These are phyloP conservation scores for Aspergillus alliaceus DNA, from an alignment of 2,329 filamentous ascomycete genomes.

Conservation along the genomic window DNA sequence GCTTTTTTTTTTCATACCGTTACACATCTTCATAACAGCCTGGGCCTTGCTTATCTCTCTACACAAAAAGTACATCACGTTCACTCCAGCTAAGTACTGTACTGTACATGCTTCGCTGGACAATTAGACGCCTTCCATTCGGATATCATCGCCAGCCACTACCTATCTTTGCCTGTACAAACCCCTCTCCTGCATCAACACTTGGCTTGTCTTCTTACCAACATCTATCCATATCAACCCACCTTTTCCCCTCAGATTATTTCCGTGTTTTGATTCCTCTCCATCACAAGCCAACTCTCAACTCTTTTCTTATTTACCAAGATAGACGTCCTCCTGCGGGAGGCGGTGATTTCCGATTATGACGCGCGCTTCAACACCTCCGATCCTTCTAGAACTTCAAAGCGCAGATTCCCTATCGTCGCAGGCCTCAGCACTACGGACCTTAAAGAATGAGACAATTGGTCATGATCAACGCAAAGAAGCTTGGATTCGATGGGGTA, in stretches of 20 bases:
- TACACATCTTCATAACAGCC: neutral
- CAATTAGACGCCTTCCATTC: neutral
- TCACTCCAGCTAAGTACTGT: neutral
- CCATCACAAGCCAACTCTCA: neutral
- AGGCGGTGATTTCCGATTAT: slow-evolving; percentile 46
- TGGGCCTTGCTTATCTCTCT: too few relatives aligned
- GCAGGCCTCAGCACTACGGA: slow-evolving; percentile 60
- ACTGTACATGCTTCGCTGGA: neutral
- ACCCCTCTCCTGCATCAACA: slow-evolving; percentile 6
- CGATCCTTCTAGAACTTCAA: slow-evolving; percentile 59
- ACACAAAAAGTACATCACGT: neutral
- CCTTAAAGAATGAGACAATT: slow-evolving; percentile 84
- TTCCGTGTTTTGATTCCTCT: neutral
- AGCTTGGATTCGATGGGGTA: slow-evolving; percentile 68
- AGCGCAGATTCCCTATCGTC: slow-evolving; percentile 48
- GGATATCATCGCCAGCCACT: neutral
- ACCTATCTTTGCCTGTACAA: slow-evolving; percentile 2
- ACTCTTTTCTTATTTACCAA: neutral
- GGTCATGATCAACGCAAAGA: slow-evolving; percentile 88
- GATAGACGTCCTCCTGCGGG: slow-evolving; percentile 20
- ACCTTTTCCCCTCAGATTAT: neutral
- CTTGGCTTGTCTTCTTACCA: neutral
- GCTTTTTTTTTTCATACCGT: too few relatives aligned
- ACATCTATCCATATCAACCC: neutral
- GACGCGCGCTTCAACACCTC: slow-evolving; percentile 55